Evolutionary conservation across 2,329 filamentous ascomycete genomes (phyloP), one percentile per base, ranked within the genome.

Genomic region (Phyllosticta citrichinensis): DNA sequence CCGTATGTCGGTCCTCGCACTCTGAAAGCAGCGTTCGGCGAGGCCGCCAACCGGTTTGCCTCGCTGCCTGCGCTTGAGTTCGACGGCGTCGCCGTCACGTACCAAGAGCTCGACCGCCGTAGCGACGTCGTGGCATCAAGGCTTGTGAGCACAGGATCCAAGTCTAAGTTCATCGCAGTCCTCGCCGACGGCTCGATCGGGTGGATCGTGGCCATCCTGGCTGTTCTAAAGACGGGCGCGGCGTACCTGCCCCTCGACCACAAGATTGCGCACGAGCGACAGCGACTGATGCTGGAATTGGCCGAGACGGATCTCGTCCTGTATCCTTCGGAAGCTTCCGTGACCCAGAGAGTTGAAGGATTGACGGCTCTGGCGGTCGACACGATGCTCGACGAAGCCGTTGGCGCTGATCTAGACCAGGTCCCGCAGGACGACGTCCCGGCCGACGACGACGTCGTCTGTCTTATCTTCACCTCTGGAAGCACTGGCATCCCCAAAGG

Each of bases 241-340:
- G 61, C 58, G 2, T 64, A 64, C 11, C 58, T 58, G 9, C 63
- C 63, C 1, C 47, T 64, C 8, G 63, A 64, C 51, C 50, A 53
- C 47, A 60, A 62, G 33, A 52, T 64, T 4, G 61, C 63, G 19
- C 11, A 27, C 2, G 53, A 60, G 25, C 25, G 61, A 5, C 58
- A 60, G 25, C 24, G 17, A 2, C 55, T 51, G n/a, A 63, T 63
- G 62, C n/a, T 61, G 27, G 47, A 35, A n/a, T 27, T 63, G 14
- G 40, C 50, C 33, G 17, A 27, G 11, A 27, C 62, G 4, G 27
- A 52, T 3, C 20, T 56, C 10, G 55, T 60, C 14, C n/a, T 55
- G 25, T 60, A 55, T 24, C 58, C 58, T 5, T 50, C 55, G 5
- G 50, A 54, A 24, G 54, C 59, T 22, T 4, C 40, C 5, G 22